Percentiles rank a stretch among this genome's conserved stretches.
phyloP scores from a whole-genome alignment of 306 rosid genomes.

The Hylodesmum podocarpum region DNA sequence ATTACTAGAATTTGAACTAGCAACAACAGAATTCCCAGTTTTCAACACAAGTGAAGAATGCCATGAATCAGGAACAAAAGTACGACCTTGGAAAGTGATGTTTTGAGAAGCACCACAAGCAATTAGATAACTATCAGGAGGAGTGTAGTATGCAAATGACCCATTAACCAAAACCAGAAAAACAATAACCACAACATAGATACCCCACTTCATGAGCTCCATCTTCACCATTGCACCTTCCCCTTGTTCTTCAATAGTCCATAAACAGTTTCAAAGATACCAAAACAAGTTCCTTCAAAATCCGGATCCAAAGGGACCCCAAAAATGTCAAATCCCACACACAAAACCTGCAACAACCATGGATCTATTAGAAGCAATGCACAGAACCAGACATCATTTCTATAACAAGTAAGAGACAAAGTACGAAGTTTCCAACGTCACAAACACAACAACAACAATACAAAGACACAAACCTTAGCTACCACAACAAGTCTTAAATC shows the following conservation, averaged over 20 bases:
- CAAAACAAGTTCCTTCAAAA: constrained; percentile 4
- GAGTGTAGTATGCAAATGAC: constrained; percentile 49
- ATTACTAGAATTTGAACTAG: constrained; percentile 46
- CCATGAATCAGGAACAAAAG: constrained; percentile 70
- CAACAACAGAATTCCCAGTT: constrained; percentile 53
- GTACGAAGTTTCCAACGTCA: constrained; percentile 22
- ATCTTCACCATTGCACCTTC: constrained; percentile 41
- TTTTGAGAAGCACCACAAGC: constrained; percentile 70
- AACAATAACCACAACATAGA: constrained; percentile 32
- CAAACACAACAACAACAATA: constrained; percentile 16
- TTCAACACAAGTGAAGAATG: constrained; percentile 50
- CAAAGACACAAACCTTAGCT: constrained; percentile 8
- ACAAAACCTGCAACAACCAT: constrained; percentile 32
- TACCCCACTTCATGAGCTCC: constrained; percentile 37
- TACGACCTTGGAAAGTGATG: constrained; percentile 59
- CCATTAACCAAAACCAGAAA: constrained; percentile 35
- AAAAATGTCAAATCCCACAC: constrained; percentile 11
- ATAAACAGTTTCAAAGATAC: constrained; percentile 9
- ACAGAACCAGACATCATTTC: constrained; percentile 29
- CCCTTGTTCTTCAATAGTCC: constrained; percentile 17
- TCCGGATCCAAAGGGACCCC: constrained; percentile 10
- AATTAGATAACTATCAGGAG: constrained; percentile 68
- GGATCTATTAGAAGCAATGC: constrained; percentile 36
- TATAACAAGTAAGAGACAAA: constrained; percentile 18
- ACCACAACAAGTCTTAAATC: background rate